phyloP scores from a whole-genome alignment of 345 rosid species.

The Adansonia digitata region DNA sequence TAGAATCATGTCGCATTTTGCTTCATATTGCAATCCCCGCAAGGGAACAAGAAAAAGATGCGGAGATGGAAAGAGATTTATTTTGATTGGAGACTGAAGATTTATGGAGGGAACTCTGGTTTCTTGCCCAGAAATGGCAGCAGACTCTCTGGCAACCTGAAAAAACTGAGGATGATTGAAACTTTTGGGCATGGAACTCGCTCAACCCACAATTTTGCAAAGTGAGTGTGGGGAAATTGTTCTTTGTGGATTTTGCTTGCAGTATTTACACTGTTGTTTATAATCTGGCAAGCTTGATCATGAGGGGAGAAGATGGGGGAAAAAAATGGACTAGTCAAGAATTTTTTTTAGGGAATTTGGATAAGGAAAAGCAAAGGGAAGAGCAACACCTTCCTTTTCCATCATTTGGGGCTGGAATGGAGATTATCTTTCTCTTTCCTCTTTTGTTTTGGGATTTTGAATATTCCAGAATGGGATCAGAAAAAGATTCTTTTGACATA shows the following conservation, averaged over 20 bases:
- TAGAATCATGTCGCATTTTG: constrained; percentile 26
- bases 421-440: not conserved
- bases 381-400: not conserved
- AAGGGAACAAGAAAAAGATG: not conserved
- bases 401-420: constrained; percentile 10
- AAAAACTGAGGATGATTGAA: not conserved
- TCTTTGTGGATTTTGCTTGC: constrained; percentile 20
- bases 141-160: constrained; percentile 16
- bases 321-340: too few species aligned
- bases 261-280: constrained; percentile 26
- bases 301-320: constrained; percentile 3
- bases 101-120: constrained; percentile 3
- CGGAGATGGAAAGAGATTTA: not conserved
- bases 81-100: constrained; percentile 14
- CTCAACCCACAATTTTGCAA: constrained; percentile 20
- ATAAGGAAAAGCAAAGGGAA: not conserved
- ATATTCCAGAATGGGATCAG: constrained; percentile 16
- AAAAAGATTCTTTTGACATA: constrained; percentile 18
- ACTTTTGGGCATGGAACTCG: not conserved
- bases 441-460: not conserved
- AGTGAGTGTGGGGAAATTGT: constrained; percentile 18
- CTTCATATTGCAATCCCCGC: constrained; percentile 9
- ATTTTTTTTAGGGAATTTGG: constrained; percentile 11
- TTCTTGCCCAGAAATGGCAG: constrained; percentile 8
- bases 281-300: constrained; percentile 28